Base-by-base conservation (phyloP, 2,329 filamentous ascomycete genomes). In the Rugonectria rugulosa region DNA sequence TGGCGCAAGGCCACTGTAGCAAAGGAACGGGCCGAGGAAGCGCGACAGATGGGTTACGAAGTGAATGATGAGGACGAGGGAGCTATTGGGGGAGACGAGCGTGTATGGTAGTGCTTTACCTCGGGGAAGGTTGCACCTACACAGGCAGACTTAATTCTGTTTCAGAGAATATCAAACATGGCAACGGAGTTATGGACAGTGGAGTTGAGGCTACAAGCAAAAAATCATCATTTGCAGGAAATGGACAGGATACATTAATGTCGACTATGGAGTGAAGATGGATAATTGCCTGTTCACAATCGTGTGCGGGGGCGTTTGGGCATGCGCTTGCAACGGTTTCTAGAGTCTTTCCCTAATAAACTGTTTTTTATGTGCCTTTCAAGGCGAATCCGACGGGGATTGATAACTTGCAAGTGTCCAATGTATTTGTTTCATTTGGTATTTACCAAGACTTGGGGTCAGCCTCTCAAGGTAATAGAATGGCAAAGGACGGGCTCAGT, bases 1-100 rank as follows among this genome's bases (percentile, higher is more conserved):
- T 83, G 81, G 81, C 73, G 73, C 23, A 69, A 69, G 21, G 71
- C 73, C 10, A 71, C 76, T 21, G 52, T 75, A 23, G 77, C 74
- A 4, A 71, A 69, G 41, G 77, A 82, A 60, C 69, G 70, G 31
- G 74, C 72, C 3, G 65, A 73, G 31, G 75, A 77, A 36, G 69
- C 70, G 19, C 66, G 73, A 32, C 75, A 78, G 51, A 71, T 74
- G 68, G 76, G 74, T 0, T 77, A 79, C 43, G 73, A 70, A 20
- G 57, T 68, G 5, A 48, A 45, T 12, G 70, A 69, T 17, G 72
- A 69, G 15, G 72, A 70, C 24, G 75, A 72, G 12, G 68, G 57
- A 26, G 37, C 60, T 23, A 45, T 72, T 15, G 68, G 69, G 20
- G 65, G 65, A 32, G 70, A 74, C 54, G 56, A 70, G 40, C 65